Evolutionary conservation across 352 stramenopile genomes (phyloP), one percentile per base, ranked within the genome.

Genomic region (Phytopythium oedochilum): DNA sequence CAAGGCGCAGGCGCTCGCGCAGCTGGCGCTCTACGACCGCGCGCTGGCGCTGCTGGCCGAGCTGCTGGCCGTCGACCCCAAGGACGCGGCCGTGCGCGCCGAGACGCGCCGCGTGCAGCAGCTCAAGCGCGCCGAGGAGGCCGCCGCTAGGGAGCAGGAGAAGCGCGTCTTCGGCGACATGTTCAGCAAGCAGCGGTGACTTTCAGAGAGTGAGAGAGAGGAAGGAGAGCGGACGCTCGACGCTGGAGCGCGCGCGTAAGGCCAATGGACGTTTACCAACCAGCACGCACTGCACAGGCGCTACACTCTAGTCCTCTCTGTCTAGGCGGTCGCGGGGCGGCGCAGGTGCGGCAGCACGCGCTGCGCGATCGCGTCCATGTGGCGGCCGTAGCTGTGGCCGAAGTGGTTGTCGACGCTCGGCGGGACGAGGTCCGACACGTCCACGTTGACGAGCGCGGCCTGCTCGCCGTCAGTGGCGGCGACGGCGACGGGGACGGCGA

Each of bases 111-210:
- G 47, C 25, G 48, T 94, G 40, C 64, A 77, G 53, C 60, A 68
- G 34, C 62, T 64, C 18, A 84, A 78, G 39, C 85, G 87, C 28
- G 56, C 74, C 53, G 73, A 87, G 52, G 75, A 87, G 28, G 68
- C 78, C 11, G 78, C 86, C n/a, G 71, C 70, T 8, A 69, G 66
- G 23, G 67, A 71, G 38, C 75, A 77, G 51, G 68, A 83, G 55
- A 86, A 80, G 49, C 82, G 57, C 53, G 70, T 55, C 42, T 92
- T 88, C 55, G 73, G 71, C 23, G 86, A 85, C 55, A 86, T 94
- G 55, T 94, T 93, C 56, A 86, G 75, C 58, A 86, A 88, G 57
- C 66, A 73, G 29, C 46, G 53, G 48, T 43, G 38, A 44, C 20
- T 17, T 47, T 43, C 14, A 32, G 57, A 7, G 10, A 65, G 18